Evolutionary conservation across 768 basidiomycete species (phyloP), one percentile per base, ranked within the genome.

Genomic region (Tylopilus felleus): DNA sequence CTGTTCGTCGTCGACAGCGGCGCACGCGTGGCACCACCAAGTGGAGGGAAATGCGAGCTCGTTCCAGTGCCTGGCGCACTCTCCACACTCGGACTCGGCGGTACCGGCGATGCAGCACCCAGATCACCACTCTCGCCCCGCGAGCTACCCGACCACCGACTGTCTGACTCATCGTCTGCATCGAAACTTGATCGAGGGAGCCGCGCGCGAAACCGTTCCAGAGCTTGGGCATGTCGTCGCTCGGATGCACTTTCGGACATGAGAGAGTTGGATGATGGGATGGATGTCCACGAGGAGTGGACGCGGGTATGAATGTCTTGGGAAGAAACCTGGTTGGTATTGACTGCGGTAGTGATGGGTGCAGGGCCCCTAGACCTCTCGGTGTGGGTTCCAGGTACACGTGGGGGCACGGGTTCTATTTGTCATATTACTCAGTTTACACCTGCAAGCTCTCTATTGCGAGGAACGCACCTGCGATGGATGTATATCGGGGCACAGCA

Each of bases 211-310:
- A 75, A 51, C 16, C 74, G 73, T 7, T 71, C 67, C 29, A 74
- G 65, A 19, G 77, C 76, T 8, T 64, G 66, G 19, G 71, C 64
- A 17, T 74, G 66, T 27, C 76, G 70, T 43, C 73, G 69, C 49
- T 79, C 79, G 12, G 71, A 71, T 2, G 75, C 74, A 54, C 69
- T 79, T 59, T 80, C 79, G 1, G 73, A 70, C 38, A 76, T 71
- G 41, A 76, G 73, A 0, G 74, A 75, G 33, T 72, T 78, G 22
- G 73, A 69, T 9, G 70, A 65, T 7, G 71, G 68, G 17, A 70
- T 57, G 29, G 72, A 67, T 16, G 72, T 31, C 53, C 72, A 64
- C 3, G 72, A 63, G 27, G 65, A 47, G 31, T 65, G 66, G 27
- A 55, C 38, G 35, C 64, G 63, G 13, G 57, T 16, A 36, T 61